A percentile compares a stretch with the other conserved stretches of the same genome.
These are phyloP conservation scores for Iodosphaeria phyllophila DNA, from an alignment of 2,329 filamentous ascomycete species.

Conservation along the genomic window DNA sequence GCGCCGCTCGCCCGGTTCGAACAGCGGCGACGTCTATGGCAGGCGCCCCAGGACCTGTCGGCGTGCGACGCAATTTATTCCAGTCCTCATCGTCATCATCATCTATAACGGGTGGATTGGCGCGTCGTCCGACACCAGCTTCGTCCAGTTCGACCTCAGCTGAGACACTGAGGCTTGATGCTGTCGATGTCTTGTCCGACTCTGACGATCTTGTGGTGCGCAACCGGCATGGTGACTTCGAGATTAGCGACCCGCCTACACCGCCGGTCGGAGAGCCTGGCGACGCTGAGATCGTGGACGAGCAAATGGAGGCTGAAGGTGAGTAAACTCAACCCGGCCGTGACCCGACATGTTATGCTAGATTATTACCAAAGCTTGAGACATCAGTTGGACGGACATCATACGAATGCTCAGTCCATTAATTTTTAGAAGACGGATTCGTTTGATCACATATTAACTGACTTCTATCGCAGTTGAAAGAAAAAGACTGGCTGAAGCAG, in stretches of 20 bases:
- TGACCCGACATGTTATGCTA: neutral
- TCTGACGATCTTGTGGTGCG: constrained; percentile 40
- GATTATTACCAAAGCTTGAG: no score
- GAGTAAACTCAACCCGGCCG: constrained; percentile 8
- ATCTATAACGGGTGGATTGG: no score
- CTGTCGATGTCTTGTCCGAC: constrained; percentile 23
- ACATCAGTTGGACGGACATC: no score
- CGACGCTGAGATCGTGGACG: constrained; percentile 36
- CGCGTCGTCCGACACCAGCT: constrained; percentile 31
- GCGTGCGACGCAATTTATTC: constrained; percentile 37
- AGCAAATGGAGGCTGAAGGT: constrained; percentile 37
- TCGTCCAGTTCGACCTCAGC: constrained; percentile 17
- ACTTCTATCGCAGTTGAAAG: constrained; percentile 31
- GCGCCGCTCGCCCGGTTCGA: constrained; percentile 8
- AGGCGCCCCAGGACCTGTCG: constrained; percentile 4
- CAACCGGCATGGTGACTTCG: constrained; percentile 42
- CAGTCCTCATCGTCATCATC: no score
- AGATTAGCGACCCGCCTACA: constrained; percentile 36
- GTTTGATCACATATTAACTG: no score
- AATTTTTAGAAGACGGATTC: constrained; percentile 1
- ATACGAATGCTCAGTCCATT: no score
- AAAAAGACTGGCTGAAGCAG: constrained; percentile 39
- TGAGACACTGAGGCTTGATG: constrained; percentile 25
- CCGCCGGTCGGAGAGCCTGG: constrained; percentile 33
- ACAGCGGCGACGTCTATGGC: constrained; percentile 9